Evolutionary conservation across 108 stramenopile species (phyloP), one percentile per base, ranked within the genome.

Genomic region (Conticribra weissflogii): DNA sequence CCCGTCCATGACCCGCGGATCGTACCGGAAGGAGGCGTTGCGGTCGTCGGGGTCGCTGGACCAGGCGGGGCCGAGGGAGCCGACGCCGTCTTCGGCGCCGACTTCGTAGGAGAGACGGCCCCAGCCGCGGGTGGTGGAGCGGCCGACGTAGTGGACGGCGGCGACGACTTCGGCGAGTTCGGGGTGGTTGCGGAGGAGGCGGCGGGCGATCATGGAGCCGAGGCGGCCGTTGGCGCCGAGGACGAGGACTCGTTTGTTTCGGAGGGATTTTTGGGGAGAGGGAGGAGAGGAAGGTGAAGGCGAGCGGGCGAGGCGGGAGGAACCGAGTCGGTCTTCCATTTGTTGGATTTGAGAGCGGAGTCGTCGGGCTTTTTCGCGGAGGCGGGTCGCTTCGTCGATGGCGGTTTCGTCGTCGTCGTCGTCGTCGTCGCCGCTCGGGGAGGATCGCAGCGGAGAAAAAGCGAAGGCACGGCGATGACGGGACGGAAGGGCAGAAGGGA

Each of bases 101-200:
- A 93, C 88, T 72, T 90, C 93, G 63, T 95, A 95, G 45, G 84
- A 81, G 28, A 95, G 73, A 30, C 93, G 81, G 21, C 88, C 90
- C 65, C 89, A 95, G 0, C 90, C 90, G 3, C 93, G 79, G 3
- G 84, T 61, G 5, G 88, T 88, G n/a, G 85, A 54, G 66, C 78
- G 67, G 2, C 92, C 88, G 14, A 89, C 86, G 45, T 79, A 83
- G 63, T 93, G 92, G 2, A 93, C 92, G 25, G 85, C 85, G 18
- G 92, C 92, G 2, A 93, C 83, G 5, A 90, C 86, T 72, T 93
- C 88, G 12, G 70, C 66, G 0, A 83, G 62, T 62, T 88, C 76
- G 4, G 92, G 86, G 71, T 87, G 66, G 0, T 78, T 71, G 18
- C 92, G 84, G 34, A 94, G 72, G 28, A 94, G 51, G 49, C 86